These are phyloP conservation scores for Lentinula sp. DNA, from an alignment of 768 basidiomycete species.

Conservation along the genomic window DNA sequence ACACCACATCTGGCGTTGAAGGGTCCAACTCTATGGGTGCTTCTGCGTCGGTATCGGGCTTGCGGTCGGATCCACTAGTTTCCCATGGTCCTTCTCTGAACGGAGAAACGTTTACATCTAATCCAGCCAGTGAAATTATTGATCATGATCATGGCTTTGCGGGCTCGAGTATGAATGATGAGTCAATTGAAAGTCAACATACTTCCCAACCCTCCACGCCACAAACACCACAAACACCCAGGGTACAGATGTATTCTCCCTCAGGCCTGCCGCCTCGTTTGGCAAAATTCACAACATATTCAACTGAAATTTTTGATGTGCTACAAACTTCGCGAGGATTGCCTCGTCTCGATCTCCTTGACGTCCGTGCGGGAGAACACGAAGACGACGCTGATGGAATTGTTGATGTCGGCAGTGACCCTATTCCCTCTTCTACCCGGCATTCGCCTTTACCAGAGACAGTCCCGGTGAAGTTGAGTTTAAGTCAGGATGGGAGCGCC, in stretches of 20 bases:
- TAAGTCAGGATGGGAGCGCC: conserved; percentile 59
- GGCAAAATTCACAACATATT: conserved; percentile 36
- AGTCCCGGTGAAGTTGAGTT: conserved; percentile 67
- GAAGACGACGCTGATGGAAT: conserved; percentile 18
- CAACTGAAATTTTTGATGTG: conserved; percentile 74
- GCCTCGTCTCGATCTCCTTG: conserved; percentile 64
- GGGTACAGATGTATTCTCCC: conserved; percentile 13
- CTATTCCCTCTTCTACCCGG: neutral
- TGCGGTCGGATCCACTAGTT: neutral
- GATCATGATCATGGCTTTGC: neutral
- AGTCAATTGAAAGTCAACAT: neutral
- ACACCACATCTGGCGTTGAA: neutral
- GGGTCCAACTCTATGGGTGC: neutral
- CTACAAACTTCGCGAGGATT: conserved; percentile 76
- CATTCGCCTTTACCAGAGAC: conserved; percentile 28
- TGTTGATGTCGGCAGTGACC: neutral
- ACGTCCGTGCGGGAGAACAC: conserved; percentile 7
- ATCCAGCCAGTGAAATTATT: neutral
- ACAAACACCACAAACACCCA: neutral
- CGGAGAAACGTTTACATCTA: neutral
- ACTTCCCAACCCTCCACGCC: neutral
- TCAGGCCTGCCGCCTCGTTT: conserved; percentile 46
- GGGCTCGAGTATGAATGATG: neutral
- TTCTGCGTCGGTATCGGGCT: neutral
- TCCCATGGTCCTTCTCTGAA: neutral